Conservation (phyloP, 116 monocot species). For the Papilionanthe hybrid region DNA sequence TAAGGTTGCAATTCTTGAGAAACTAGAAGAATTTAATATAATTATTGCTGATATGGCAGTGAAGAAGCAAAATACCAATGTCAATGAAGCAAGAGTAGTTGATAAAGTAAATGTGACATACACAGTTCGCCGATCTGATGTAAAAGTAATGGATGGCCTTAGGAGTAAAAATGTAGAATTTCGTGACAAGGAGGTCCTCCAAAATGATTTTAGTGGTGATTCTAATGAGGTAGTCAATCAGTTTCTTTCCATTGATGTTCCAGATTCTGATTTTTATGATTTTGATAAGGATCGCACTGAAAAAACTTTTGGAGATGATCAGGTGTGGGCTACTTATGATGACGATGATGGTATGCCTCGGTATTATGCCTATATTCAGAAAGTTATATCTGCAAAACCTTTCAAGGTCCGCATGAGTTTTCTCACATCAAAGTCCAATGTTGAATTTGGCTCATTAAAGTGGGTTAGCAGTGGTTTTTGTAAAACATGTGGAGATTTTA, state of each 20-base stretch:
- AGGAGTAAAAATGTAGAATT: conserved; percentile 10
- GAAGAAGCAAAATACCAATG: conserved; percentile 25
- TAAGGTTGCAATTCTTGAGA: conserved; percentile 22
- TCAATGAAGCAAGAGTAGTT: conserved; percentile 8
- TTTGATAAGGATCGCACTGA: conserved; percentile 79
- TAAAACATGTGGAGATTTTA: conserved; percentile 89
- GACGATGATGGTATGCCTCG: conserved; percentile 98
- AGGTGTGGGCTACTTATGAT: conserved; percentile 95
- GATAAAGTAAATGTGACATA: no score
- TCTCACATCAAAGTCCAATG: conserved; percentile 58
- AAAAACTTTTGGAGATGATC: conserved; percentile 48
- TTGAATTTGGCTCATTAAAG: conserved; percentile 62
- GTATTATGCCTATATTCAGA: conserved; percentile 72
- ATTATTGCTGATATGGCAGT: conserved; percentile 20
- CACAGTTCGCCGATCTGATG: background rate
- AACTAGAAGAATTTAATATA: conserved; percentile 23
- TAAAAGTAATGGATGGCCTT: background rate
- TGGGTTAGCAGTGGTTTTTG: conserved; percentile 76
- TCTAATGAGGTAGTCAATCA: conserved; percentile 22
- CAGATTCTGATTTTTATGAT: conserved; percentile 88
- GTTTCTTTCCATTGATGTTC: conserved; percentile 56
- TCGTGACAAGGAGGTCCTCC: conserved; percentile 9
- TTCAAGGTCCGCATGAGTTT: conserved; percentile 71
- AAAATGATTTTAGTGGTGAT: conserved; percentile 14
- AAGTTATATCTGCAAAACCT: conserved; percentile 60